phyloP scores from a whole-genome alignment of 495 filamentous ascomycete species.

The Hypoxylon rickii region DNA sequence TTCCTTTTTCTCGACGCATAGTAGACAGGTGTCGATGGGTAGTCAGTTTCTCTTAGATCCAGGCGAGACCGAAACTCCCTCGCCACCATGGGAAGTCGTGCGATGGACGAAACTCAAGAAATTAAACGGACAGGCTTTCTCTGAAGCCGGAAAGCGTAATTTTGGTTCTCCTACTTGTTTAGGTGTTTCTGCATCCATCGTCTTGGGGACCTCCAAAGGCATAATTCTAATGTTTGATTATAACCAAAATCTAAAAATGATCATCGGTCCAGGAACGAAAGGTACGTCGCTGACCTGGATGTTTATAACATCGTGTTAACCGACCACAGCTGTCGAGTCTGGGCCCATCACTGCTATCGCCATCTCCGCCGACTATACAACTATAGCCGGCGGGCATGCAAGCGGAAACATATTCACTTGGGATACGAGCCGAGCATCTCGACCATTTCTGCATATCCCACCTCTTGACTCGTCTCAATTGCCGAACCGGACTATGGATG shows the following conservation, averaged over 20 bases:
- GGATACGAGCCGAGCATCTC: constrained; percentile 80
- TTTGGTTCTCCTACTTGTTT: constrained; percentile 93
- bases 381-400: constrained; percentile 86
- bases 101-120: constrained; percentile 94
- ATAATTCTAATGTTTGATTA: constrained; percentile 96
- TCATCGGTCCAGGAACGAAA: constrained; percentile 93
- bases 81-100: constrained; percentile 93
- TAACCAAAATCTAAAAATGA: constrained; percentile 88
- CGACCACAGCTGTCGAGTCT: constrained; percentile 75
- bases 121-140: constrained; percentile 85
- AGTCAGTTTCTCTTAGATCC: constrained; percentile 61
- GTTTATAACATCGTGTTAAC: constrained; percentile 28
- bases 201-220: constrained; percentile 90
- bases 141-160: constrained; percentile 90
- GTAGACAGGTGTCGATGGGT: constrained; percentile 72
- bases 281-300: constrained; percentile 55
- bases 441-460: constrained; percentile 87
- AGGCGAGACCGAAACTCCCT: constrained; percentile 66
- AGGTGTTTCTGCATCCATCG: constrained; percentile 85
- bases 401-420: constrained; percentile 95
- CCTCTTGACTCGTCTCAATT: constrained; percentile 69
- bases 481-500: constrained; percentile 71
- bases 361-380: constrained; percentile 90
- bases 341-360: constrained; percentile 86
- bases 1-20: constrained; percentile 73